Evolutionary conservation across 305 asterid species (phyloP).

Genomic region (Plantago rigida): DNA sequence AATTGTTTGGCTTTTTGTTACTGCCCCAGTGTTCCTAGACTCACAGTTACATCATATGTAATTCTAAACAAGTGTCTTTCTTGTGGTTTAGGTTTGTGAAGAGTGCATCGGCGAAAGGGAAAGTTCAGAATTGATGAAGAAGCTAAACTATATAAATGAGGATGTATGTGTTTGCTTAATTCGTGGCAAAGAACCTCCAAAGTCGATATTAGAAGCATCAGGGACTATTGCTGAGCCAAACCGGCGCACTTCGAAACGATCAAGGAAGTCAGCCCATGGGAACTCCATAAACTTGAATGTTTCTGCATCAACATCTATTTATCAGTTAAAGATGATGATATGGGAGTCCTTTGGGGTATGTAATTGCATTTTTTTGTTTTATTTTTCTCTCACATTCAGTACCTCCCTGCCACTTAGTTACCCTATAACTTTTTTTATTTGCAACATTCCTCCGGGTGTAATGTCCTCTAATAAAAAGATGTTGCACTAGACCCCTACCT

Average conservation of each 20-base stretch:
- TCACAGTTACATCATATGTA: conserved; percentile 17
- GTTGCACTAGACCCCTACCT: too few species aligned
- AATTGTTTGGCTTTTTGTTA: conserved; percentile 12
- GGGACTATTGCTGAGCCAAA: conserved; percentile 48
- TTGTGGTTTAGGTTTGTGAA: conserved; percentile 64
- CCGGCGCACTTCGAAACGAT: conserved; percentile 91
- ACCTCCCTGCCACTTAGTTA: too few species aligned
- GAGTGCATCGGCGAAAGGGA: conserved; percentile 92
- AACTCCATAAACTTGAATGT: conserved; percentile 80
- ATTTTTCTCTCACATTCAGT: conserved; percentile 1
- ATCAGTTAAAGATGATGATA: conserved; percentile 96
- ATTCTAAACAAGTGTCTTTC: conserved; percentile 14
- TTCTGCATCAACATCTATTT: conserved; percentile 75
- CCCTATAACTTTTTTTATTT: too few species aligned
- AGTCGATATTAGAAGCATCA: conserved; percentile 78
- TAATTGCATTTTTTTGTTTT: conserved; percentile 10
- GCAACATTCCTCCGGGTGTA: too few species aligned
- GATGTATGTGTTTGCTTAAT: conserved; percentile 74
- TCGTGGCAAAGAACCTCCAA: conserved; percentile 91
- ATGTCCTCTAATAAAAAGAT: too few species aligned
- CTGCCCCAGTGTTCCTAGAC: conserved; percentile 10
- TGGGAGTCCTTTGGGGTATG: conserved; percentile 99
- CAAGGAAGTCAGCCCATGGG: conserved; percentile 72
- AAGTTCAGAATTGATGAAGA: conserved; percentile 79
- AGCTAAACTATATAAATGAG: conserved; percentile 72